Base-by-base conservation (phyloP, 2,329 filamentous ascomycete genomes). In the Aspergillus hortae region DNA sequence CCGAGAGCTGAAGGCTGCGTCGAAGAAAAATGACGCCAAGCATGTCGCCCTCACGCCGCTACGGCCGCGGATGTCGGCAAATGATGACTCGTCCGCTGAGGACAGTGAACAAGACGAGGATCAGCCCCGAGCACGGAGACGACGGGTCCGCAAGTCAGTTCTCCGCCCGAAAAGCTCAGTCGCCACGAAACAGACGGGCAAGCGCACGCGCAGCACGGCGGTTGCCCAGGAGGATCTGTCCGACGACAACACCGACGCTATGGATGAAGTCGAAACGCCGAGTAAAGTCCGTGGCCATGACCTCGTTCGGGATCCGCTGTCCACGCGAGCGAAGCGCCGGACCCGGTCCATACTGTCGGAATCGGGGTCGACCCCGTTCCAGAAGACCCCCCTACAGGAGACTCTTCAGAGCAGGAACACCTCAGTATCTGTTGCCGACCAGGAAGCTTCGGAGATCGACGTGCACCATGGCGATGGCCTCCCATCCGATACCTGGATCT, bases 111-210 rank as follows among this genome's bases (percentile, higher is more conserved):
- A 64, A 21, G 61, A 62, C 43, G 49, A 52, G 33, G 61, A 62
- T 44, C 53, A 62, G 23, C 57, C 61, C 32, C 58, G 58, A 41
- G 55, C 52, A 12, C 56, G 62, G 46, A 61, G 61, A 53, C 60
- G 65, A 30, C 62, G 69, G 49, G 65, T 67, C 32, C 67, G 68
- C 49, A 76, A 75, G 58, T 77, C 74, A 2, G 70, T 77, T 3
- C 64, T 77, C 11, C 72, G 74, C 6, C 74, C 74, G 1, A 76
- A 73, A 48, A 67, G 62, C 48, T 63, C 67, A 4, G 58, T 70
- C 15, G 74, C 74, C 10, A 64, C 66, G 2, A 74, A 73, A 52
- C 62, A 69, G 41, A 70, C 68, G 19, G 72, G 73, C 36, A 76
- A 75, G 56, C 69, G 73, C 36, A 71, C 71, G 19, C 63, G 71